Evolutionary conservation across 345 rosid genomes (phyloP).

Genomic region (Sonneratia caseolaris): DNA sequence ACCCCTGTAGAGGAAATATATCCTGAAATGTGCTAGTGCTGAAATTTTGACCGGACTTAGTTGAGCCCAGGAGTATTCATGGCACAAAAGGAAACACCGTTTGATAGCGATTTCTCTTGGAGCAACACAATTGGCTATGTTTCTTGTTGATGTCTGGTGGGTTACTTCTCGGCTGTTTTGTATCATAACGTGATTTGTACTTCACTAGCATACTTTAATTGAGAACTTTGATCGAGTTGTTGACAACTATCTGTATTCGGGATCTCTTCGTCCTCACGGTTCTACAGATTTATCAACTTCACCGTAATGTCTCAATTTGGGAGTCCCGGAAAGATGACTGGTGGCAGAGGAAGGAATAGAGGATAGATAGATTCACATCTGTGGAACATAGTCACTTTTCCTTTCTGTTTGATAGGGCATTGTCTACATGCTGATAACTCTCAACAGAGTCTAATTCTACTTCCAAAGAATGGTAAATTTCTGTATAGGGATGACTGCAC

Average conservation of each 20-base stretch:
- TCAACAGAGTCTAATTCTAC: background rate
- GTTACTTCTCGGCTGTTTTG: constrained; percentile 1
- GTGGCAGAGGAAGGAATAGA: too few species aligned
- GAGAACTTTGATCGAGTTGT: background rate
- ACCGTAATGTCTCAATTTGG: background rate
- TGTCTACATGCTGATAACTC: background rate
- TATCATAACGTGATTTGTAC: background rate
- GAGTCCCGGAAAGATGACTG: background rate
- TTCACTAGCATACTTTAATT: background rate
- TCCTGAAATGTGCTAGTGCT: background rate
- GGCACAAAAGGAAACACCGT: background rate
- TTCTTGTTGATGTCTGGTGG: background rate
- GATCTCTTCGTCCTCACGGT: background rate
- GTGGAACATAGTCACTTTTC: background rate
- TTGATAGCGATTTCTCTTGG: background rate
- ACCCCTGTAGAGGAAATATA: constrained; percentile 3
- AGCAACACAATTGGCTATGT: background rate
- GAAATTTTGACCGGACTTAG: background rate
- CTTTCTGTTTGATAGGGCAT: background rate
- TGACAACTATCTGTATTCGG: background rate
- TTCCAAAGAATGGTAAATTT: background rate
- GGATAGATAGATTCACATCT: background rate
- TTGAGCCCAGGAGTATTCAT: background rate
- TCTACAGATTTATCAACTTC: background rate
- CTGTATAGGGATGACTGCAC: background rate